Evolutionary conservation across 768 basidiomycete genomes (phyloP), one percentile per base, ranked within the genome.

Genomic region (Cyclocybe aegerita): DNA sequence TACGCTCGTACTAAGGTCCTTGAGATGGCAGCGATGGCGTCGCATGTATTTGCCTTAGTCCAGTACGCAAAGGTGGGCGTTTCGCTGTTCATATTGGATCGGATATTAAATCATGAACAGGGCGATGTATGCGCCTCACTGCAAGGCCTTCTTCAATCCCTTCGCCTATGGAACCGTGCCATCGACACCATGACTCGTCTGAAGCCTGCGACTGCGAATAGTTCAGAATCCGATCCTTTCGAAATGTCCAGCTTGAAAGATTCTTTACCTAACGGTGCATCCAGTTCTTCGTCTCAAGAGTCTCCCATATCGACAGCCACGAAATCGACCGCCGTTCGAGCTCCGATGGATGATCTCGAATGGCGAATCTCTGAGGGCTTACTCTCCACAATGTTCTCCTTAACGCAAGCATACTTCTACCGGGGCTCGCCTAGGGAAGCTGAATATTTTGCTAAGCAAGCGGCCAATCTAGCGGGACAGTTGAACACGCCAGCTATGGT

Each of bases 381-480:
- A 4, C 68, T 93, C 4, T 69, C 72, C 0, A 82, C 85, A 0
- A 69, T 90, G 2, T 79, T 95, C 50, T 73, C 81, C 2, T 71
- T 96, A 6, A 73, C 80, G 0, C 76, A 82, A 7, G 74, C 80
- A 0, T 91, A 93, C 58, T 73, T 83, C 14, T 64, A 70, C 0
- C 81, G 92, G 12, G 96, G 96, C 0, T 92, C 93, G 4, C 80
- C 85, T 3, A 81, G 88, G 15, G 93, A 95, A 59, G 85, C 91
- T 1, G 85, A 91, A 53, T 94, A 88, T 59, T 96, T 93, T 62
- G 76, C 86, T 0, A 75, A 86, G 36, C 87, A 93, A 61, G 89
- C 88, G 1, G 71, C 78, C n/a, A 82, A 85, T 14, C 70, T 98
- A 1, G 90, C 92, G 0, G 70, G 76, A 41, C 75, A 86, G 5